phyloP scores from a whole-genome alignment of 2,329 filamentous ascomycete species.

The Penicillium sumatraense region DNA sequence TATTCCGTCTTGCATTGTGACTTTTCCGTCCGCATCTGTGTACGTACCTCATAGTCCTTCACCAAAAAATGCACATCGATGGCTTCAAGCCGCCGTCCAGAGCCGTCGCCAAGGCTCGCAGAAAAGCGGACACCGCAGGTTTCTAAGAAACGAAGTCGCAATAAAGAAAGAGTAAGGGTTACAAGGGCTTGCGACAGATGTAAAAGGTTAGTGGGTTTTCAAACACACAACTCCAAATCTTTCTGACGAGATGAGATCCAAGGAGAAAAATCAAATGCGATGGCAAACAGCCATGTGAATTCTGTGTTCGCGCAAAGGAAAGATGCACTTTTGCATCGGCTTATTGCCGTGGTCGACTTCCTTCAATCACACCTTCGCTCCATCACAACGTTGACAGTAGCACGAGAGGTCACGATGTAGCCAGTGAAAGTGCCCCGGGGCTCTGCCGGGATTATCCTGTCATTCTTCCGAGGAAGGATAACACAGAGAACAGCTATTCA shows the following conservation, averaged over 20 bases:
- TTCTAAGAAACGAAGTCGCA: not conserved
- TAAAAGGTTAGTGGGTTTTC: conserved; percentile 35
- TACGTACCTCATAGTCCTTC: too few species aligned
- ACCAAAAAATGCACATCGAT: too few species aligned
- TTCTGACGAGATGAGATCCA: not conserved
- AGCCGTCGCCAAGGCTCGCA: not conserved
- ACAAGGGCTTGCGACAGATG: conserved; percentile 48
- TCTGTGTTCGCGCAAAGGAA: conserved; percentile 17
- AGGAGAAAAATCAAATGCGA: conserved; percentile 62
- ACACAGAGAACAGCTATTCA: not conserved
- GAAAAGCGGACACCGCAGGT: not conserved
- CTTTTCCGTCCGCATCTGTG: not conserved
- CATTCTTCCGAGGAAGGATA: not conserved
- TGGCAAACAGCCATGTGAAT: conserved; percentile 56
- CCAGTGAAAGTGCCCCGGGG: not conserved
- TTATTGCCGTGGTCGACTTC: conserved; percentile 17
- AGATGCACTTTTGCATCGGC: conserved; percentile 19
- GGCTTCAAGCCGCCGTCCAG: not conserved
- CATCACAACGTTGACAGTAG: not conserved
- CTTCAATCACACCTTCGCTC: not conserved
- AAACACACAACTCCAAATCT: not conserved
- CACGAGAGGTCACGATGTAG: too few species aligned
- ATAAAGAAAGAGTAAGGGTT: conserved; percentile 30
- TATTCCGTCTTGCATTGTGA: not conserved
- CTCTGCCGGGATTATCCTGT: not conserved